Evolutionary conservation across 495 filamentous ascomycete genomes (phyloP), one percentile per base, ranked within the genome.

Genomic region (Trichoderma parareesei): DNA sequence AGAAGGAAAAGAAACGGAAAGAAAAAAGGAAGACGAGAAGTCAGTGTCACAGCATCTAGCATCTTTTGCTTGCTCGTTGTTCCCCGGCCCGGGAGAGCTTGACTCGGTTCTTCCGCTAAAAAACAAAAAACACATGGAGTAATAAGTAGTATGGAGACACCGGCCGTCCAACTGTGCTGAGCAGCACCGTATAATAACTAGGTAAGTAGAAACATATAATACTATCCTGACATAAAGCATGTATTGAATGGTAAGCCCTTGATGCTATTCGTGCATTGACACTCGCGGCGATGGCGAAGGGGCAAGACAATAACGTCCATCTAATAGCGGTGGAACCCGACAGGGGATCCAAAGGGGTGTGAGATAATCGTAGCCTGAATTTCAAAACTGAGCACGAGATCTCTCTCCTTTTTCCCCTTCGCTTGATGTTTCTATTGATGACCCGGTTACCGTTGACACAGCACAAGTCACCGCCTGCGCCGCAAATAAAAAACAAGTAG

Each of bases 321-420:
- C 20, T 20, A n/a, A n/a, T n/a, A 18, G 16, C 6, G n/a, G 46
- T 18, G 46, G 18, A 20, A 18, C 46, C 40, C 40, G 3, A 6
- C 40, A 41, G 40, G 40, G 40, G 11, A 6, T 11, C 40, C 6
- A 41, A n/a, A 49, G 4, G 53, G 53, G 33, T 10, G 20, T 57
- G 53, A 57, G 53, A 57, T 57, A 35, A 35, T 35, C 46, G 27
- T 37, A 20, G 8, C 46, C 20, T n/a, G 46, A 35, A 57, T 57
- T 57, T 57, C 27, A 14, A 10, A 57, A 35, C 14, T 37, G 53
- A 13, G 53, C 53, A 57, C 53, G 53, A 57, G 53, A 57, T 57
- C 53, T 35, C 53, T 57, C 53, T 57, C 53, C 53, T 57, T 57
- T 57, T 38, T 3, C 14, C 3, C n/a, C 18, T 33, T n/a, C 48